Conservation (phyloP, 2,329 filamentous ascomycete species). For the Cladosporium sp. region DNA sequence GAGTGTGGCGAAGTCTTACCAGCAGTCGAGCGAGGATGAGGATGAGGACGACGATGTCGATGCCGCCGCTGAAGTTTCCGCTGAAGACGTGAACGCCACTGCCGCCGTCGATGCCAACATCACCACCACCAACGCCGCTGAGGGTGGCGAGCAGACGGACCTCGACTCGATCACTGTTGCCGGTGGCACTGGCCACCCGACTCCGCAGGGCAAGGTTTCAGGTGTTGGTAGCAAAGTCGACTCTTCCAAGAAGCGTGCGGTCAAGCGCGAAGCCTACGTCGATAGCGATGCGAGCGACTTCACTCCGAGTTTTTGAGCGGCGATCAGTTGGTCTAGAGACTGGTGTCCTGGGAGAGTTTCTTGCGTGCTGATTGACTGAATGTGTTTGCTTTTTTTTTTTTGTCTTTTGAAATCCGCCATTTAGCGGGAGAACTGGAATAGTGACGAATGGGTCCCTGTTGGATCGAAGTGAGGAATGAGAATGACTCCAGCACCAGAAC, state of each 20-base stretch:
- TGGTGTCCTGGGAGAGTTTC: not conserved
- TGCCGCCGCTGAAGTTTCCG: not conserved
- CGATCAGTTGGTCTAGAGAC: not conserved
- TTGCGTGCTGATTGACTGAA: no score
- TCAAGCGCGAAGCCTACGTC: constrained; percentile 4
- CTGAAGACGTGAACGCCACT: not conserved
- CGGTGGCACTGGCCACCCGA: not conserved
- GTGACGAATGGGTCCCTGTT: no score
- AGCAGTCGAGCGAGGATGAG: constrained; percentile 5
- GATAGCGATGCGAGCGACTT: constrained; percentile 14
- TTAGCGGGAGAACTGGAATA: no score
- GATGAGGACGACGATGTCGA: constrained; percentile 1
- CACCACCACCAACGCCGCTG: constrained; percentile 6
- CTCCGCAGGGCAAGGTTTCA: constrained; percentile 2
- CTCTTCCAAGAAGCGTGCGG: not conserved
- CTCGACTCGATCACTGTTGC: not conserved
- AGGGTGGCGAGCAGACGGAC: not conserved
- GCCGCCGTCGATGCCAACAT: constrained; percentile 4
- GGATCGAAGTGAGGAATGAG: no score
- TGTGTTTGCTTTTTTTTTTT: no score
- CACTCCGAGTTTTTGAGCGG: not conserved
- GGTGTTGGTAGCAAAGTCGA: not conserved
- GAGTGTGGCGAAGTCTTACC: constrained; percentile 11
- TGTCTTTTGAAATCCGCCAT: no score
- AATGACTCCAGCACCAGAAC: no score